Base-by-base conservation (phyloP, 345 rosid genomes). In the Dipteronia dyeriana region DNA sequence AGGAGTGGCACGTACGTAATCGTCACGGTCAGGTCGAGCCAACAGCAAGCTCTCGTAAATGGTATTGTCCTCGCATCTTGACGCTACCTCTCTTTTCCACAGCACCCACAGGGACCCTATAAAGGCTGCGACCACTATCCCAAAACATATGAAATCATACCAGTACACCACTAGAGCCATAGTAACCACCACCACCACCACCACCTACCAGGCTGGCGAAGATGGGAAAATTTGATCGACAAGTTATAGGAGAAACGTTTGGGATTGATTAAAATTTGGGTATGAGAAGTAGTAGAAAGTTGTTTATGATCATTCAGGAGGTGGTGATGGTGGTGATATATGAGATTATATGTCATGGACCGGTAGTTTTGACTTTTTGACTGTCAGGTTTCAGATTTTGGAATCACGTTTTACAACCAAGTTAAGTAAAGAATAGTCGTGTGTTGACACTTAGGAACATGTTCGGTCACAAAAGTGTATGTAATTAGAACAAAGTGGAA, bases 131-230 rank as follows among this genome's bases (percentile, higher is more conserved):
- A 39, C 91, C 25, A 93, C 91, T 76, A 93, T 86, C 76, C 91
- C 96, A 56, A 93, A 91, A 78, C 96, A 93, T 19, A 92, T 71
- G 79, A 90, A 89, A 79, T 92, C 94, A 70, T 90, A 92, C 98
- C 98, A 95, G 43, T 79, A 81, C 3, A 95, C 75, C 0, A 82
- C 72, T 39, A 88, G 82, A 11, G 85, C 94, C 98, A 95, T 91
- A 43, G 47, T 51, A 38, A 47, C 57, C 57, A 19, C 70, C 70
- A 20, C 57, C 72, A 38, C 70, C 39, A 51, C 43, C 43, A 39
- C 47, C 47, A 47, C 16, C 53, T 14, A 49, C 54, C 13, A 29
- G 13, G 66, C 66, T 16, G 45, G 6, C 38, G 38, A 34, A 34
- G 34, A 34, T 34, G 38, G 38, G 38, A 34, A 16, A 41, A 45